Percentiles rank a stretch among this genome's conserved stretches.
Evolutionary conservation across 371 early-diverging fungal genomes (phyloP).

Genomic region (Circinella umbellata): DNA sequence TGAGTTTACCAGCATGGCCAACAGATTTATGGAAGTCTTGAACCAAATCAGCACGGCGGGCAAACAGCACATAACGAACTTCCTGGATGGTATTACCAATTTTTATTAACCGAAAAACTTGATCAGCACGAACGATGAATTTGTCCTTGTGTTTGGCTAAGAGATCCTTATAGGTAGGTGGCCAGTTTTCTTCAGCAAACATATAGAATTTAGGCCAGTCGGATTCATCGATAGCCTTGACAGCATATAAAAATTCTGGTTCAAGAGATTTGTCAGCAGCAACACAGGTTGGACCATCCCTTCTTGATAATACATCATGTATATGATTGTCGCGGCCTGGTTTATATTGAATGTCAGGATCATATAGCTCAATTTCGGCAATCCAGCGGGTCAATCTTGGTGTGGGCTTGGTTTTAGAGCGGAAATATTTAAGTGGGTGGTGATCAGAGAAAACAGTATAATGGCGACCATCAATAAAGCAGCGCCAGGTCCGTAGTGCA

Average conservation of each 20-base stretch:
- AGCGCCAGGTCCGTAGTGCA: slow-evolving; percentile 36
- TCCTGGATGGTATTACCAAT: background rate
- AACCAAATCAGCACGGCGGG: slow-evolving; percentile 17
- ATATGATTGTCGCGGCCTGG: slow-evolving; percentile 22
- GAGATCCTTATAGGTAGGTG: background rate
- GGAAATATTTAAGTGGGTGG: slow-evolving; percentile 26
- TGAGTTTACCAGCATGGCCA: slow-evolving; percentile 20
- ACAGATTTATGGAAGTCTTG: slow-evolving; percentile 18
- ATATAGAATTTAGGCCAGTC: slow-evolving; percentile 29
- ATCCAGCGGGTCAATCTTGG: slow-evolving; percentile 32
- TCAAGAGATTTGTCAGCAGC: slow-evolving; percentile 9
- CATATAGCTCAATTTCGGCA: slow-evolving; percentile 31
- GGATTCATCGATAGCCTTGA: slow-evolving; percentile 1
- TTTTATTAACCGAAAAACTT: slow-evolving; percentile 9
- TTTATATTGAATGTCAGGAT: slow-evolving; percentile 33
- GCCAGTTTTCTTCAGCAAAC: slow-evolving; percentile 9
- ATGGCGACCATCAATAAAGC: slow-evolving; percentile 28
- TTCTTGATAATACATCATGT: slow-evolving; percentile 20
- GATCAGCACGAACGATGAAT: slow-evolving; percentile 4
- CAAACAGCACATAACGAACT: slow-evolving; percentile 12
- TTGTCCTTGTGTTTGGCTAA: slow-evolving; percentile 9
- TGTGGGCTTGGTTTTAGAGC: slow-evolving; percentile 31
- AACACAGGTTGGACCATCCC: slow-evolving; percentile 12
- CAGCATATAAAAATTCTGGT: slow-evolving; percentile 26
- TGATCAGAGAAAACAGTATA: slow-evolving; percentile 33